Evolutionary conservation across 306 rosid genomes (phyloP).

Genomic region (Acmispon strigosus): DNA sequence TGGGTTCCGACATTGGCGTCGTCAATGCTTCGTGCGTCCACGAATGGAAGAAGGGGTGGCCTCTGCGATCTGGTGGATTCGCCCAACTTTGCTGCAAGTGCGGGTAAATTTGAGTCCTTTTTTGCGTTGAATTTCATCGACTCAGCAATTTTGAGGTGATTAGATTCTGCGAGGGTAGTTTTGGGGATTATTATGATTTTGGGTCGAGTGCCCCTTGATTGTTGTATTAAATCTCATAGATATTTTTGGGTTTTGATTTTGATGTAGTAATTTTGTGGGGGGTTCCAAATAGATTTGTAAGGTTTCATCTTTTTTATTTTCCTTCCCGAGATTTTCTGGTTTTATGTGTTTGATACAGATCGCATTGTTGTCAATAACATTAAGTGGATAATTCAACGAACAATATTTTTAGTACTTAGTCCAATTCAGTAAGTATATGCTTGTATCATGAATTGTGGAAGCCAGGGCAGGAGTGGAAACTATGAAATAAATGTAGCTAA

Average conservation of each 20-base stretch:
- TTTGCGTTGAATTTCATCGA: conserved; percentile 11
- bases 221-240: no score
- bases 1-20: conserved; percentile 69
- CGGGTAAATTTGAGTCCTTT: conserved; percentile 54
- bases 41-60: conserved; percentile 91
- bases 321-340: conserved; percentile 12
- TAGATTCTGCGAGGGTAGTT: conserved; percentile 18
- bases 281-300: neutral
- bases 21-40: conserved; percentile 51
- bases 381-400: neutral
- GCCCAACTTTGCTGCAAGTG: conserved; percentile 78
- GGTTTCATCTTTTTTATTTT: neutral
- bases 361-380: conserved; percentile 3
- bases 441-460: neutral
- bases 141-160: conserved; percentile 18
- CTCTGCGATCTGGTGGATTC: conserved; percentile 82
- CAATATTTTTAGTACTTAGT: neutral
- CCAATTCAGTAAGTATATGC: neutral
- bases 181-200: conserved; percentile 20
- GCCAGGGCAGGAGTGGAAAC: conserved; percentile 3
- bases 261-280: neutral
- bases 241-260: conserved; percentile 28
- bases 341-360: neutral
- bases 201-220: neutral
- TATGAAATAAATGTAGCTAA: conserved; percentile 10